Percentiles rank a stretch among this genome's conserved stretches.
phyloP scores from a whole-genome alignment of 192 early-diverging fungal genomes.

The Podila epicladia region DNA sequence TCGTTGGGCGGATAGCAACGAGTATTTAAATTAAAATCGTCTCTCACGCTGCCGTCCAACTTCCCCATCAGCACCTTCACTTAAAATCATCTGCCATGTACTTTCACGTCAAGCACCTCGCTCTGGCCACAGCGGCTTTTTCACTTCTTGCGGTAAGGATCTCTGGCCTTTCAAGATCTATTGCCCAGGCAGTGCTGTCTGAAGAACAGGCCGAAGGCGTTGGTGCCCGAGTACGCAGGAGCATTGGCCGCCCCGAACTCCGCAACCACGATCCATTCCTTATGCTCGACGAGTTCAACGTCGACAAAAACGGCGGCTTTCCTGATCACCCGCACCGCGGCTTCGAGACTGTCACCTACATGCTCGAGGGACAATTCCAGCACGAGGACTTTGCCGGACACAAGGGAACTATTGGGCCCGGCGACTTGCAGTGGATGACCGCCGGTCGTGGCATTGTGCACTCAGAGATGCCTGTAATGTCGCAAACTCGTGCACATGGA shows the following conservation, averaged over 20 bases:
- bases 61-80: too few relatives aligned
- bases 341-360: slow-evolving; percentile 74
- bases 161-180: background rate
- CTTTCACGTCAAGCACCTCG: too few relatives aligned
- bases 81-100: too few relatives aligned
- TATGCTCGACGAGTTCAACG: slow-evolving; percentile 26
- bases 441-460: slow-evolving; percentile 72
- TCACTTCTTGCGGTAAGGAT: too few relatives aligned
- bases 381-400: slow-evolving; percentile 68
- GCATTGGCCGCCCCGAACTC: slow-evolving; percentile 65
- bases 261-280: slow-evolving; percentile 38
- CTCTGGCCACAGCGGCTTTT: too few relatives aligned
- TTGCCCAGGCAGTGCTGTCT: background rate
- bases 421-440: slow-evolving; percentile 75
- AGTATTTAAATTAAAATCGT: too few relatives aligned
- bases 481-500: slow-evolving; percentile 39
- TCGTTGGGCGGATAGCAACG: too few relatives aligned
- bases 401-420: slow-evolving; percentile 54
- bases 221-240: slow-evolving; percentile 80
- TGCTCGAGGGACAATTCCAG: slow-evolving; percentile 59
- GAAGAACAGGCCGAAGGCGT: slow-evolving; percentile 73
- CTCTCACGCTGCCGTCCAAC: too few relatives aligned
- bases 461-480: slow-evolving; percentile 53
- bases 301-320: slow-evolving; percentile 40
- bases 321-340: slow-evolving; percentile 64